Percentiles rank a stretch among this genome's conserved stretches.
These are phyloP conservation scores for Ramaria sp. DNA, from an alignment of 768 basidiomycete species.

Conservation along the genomic window DNA sequence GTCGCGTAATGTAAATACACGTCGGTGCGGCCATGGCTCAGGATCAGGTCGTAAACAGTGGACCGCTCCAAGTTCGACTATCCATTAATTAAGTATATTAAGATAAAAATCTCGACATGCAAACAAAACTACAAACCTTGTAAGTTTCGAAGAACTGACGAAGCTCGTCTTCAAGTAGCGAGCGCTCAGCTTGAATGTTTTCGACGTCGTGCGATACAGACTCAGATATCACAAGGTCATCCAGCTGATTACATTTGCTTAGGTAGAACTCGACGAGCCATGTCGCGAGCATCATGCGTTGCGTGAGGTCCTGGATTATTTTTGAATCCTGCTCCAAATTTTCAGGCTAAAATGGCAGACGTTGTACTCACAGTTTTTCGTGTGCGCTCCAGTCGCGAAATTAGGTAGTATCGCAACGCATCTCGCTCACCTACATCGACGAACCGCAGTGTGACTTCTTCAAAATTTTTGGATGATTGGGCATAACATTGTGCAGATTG, in stretches of 20 bases:
- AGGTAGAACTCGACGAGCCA: constrained; percentile 98
- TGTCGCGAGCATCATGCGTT: constrained; percentile 94
- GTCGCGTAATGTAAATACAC: constrained; percentile 87
- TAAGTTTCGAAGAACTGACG: constrained; percentile 90
- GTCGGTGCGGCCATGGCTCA: constrained; percentile 86
- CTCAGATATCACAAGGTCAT: constrained; percentile 88
- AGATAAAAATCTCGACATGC: neutral
- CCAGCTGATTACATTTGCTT: constrained; percentile 91
- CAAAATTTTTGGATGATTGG: constrained; percentile 78
- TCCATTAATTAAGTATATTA: neutral
- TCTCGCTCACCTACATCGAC: constrained; percentile 85
- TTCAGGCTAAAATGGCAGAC: neutral
- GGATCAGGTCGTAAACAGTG: constrained; percentile 87
- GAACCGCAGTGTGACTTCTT: constrained; percentile 86
- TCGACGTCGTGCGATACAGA: constrained; percentile 72
- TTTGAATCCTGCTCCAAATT: neutral
- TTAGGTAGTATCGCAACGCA: constrained; percentile 80
- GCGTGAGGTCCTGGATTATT: constrained; percentile 64
- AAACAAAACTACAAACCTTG: constrained; percentile 42
- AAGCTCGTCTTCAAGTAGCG: constrained; percentile 85
- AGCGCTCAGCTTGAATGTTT: constrained; percentile 69
- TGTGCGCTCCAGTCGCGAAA: constrained; percentile 76
- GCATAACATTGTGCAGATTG: constrained; percentile 90
- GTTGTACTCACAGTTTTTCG: constrained; percentile 55
- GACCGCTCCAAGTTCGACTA: constrained; percentile 76